These are phyloP conservation scores for Exophiala alcalophila DNA, from an alignment of 2,329 filamentous ascomycete genomes.

Conservation along the genomic window DNA sequence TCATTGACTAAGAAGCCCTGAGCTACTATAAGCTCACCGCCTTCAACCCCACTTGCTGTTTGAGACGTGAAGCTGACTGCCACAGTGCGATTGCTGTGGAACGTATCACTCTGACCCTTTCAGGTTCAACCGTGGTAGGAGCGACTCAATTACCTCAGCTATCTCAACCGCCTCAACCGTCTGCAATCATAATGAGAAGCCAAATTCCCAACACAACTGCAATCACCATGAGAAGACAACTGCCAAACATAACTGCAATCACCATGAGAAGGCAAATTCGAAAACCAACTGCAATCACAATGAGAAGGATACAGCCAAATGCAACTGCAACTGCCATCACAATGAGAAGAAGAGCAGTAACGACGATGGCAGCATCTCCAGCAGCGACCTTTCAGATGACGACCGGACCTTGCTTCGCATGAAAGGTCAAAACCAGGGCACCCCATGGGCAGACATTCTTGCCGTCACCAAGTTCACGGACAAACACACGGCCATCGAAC, in stretches of 20 bases:
- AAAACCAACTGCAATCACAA: slow-evolving; percentile 6
- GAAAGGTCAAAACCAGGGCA: slow-evolving; percentile 26
- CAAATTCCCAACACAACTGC: neutral
- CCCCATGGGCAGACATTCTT: slow-evolving; percentile 29
- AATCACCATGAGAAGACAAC: slow-evolving; percentile 4
- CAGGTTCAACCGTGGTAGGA: no score
- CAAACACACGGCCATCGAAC: slow-evolving; percentile 19
- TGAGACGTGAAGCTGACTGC: no score
- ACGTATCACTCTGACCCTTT: no score
- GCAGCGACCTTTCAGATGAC: slow-evolving; percentile 23
- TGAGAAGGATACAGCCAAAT: slow-evolving; percentile 4
- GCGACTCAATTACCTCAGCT: no score
- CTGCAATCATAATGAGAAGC: no score
- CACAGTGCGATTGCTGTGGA: slow-evolving; percentile 25
- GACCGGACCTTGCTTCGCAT: slow-evolving; percentile 31
- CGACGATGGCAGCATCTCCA: no score
- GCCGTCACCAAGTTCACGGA: slow-evolving; percentile 17
- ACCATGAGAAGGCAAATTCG: no score
- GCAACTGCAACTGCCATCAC: slow-evolving; percentile 6
- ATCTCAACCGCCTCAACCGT: no score
- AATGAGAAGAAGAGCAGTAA: slow-evolving; percentile 10
- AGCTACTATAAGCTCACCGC: no score
- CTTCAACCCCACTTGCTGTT: no score
- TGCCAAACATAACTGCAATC: slow-evolving; percentile 4
- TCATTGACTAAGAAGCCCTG: no score